These are phyloP conservation scores for Ceriops tagal DNA, from an alignment of 345 rosid genomes.

Conservation along the genomic window DNA sequence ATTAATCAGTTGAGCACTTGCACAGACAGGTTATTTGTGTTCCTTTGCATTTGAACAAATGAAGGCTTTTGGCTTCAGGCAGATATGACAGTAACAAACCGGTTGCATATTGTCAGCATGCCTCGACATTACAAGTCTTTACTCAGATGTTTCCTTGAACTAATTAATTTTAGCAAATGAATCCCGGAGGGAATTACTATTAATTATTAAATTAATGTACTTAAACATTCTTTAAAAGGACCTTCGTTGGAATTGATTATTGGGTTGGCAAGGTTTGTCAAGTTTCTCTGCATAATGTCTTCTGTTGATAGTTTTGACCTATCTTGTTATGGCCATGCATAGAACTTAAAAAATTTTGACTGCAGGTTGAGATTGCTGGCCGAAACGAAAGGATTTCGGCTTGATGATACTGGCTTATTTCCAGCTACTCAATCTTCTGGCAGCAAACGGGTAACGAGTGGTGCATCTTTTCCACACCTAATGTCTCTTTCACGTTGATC, in stretches of 20 bases:
- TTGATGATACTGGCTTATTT: conserved; percentile 88
- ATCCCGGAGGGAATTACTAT: too few species aligned
- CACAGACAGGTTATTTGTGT: too few species aligned
- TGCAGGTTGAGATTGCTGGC: conserved; percentile 88
- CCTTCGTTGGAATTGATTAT: too few species aligned
- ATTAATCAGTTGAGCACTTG: not conserved
- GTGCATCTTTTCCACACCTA: not conserved
- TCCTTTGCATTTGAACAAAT: too few species aligned
- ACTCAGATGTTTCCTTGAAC: too few species aligned
- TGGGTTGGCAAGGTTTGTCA: not conserved
- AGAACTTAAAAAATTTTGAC: not conserved
- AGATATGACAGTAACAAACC: not conserved
- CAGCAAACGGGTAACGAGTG: conserved; percentile 56
- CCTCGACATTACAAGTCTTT: too few species aligned
- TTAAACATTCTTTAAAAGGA: too few species aligned
- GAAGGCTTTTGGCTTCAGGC: not conserved
- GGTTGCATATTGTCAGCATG: too few species aligned
- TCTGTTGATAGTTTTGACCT: not conserved
- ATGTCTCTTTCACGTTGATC: not conserved
- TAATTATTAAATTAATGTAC: too few species aligned
- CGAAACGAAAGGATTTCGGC: conserved; percentile 79
- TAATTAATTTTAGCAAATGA: too few species aligned
- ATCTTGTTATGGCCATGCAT: not conserved
- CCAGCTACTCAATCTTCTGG: conserved; percentile 78
- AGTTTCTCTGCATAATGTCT: not conserved